Evolutionary conservation across 2,329 filamentous ascomycete genomes (phyloP), one percentile per base, ranked within the genome.

Genomic region (Bipolaris oryzae): DNA sequence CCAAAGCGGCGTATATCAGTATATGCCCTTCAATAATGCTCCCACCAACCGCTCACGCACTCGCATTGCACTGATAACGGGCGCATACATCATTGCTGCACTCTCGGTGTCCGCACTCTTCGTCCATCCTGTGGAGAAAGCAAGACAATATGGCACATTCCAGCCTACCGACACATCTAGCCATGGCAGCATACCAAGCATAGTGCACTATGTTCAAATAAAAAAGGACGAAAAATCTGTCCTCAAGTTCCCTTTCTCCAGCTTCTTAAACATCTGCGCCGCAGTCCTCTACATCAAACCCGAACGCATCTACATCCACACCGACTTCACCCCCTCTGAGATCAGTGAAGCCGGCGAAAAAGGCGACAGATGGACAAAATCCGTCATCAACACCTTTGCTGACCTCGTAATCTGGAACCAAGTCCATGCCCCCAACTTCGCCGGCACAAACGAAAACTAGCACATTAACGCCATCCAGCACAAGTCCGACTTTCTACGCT

Each of bases 401-500:
- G 51, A 60, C 1, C 20, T 63, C 15, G 16, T 66, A 13, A 42
- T 21, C 10, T 64, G 53, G 55, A 62, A 61, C 10, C 37, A 18
- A 6, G 54, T 64, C 25, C 25, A 38, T 4, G 56, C 51, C 2
- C 60, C 66, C 16, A 50, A 41, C 16, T 63, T 47, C 28, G 49
- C 58, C 13, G 55, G 57, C 3, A 47, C 50, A 5, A 64, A 61
- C 25, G 52, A 61, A 3, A 48, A 51, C 49, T 34, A 47, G 23
- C 53, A 23, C 21, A 57, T 67, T 53, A 28, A 38, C 7, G 50
- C 58, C 2, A 60, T 65, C 31, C 55, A 67, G 42, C 62, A 63
- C 57, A 67, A 68, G 35, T 65, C 63, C 5, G 63, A 66, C 38
- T 68, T 67, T 20, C 50, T 68, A 15, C 58, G 65, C 1, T 62